Percentiles rank a stretch among this genome's conserved stretches.
Evolutionary conservation across 2,329 filamentous ascomycete genomes (phyloP).

Genomic region (Trichoderma lentiforme): DNA sequence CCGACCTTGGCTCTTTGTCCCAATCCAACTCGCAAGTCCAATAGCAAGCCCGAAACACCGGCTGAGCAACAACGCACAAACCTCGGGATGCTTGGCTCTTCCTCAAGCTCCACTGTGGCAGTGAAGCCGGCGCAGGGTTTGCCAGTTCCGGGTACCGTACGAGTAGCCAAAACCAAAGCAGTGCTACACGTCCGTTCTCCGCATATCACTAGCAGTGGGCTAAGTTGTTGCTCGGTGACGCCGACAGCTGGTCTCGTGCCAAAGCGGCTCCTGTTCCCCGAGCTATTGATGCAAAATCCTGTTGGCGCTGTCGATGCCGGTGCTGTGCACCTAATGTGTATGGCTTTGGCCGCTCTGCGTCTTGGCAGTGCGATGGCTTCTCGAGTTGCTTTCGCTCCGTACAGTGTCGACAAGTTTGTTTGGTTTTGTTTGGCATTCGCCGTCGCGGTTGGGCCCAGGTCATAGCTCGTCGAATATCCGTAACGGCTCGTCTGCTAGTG

Average conservation of each 20-base stretch:
- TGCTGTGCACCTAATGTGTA: neutral
- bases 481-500: conserved; percentile 34
- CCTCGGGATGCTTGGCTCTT: conserved; percentile 1
- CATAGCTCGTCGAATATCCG: conserved; percentile 48
- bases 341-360: neutral
- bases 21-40: neutral
- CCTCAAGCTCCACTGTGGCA: conserved; percentile 14
- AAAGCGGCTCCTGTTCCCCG: neutral
- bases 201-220: neutral
- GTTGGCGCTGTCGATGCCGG: neutral
- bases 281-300: conserved; percentile 1
- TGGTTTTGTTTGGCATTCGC: neutral
- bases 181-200: neutral
- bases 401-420: neutral
- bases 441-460: neutral
- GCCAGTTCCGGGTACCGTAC: neutral
- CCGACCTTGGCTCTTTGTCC: neutral
- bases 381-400: neutral
- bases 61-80: neutral
- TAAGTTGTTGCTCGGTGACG: conserved; percentile 4
- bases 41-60: neutral
- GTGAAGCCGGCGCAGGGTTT: conserved; percentile 14
- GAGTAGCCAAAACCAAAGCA: neutral
- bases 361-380: neutral
- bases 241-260: conserved; percentile 7